phyloP scores from a whole-genome alignment of 441 rosid genomes.

The Gossypium davidsonii region DNA sequence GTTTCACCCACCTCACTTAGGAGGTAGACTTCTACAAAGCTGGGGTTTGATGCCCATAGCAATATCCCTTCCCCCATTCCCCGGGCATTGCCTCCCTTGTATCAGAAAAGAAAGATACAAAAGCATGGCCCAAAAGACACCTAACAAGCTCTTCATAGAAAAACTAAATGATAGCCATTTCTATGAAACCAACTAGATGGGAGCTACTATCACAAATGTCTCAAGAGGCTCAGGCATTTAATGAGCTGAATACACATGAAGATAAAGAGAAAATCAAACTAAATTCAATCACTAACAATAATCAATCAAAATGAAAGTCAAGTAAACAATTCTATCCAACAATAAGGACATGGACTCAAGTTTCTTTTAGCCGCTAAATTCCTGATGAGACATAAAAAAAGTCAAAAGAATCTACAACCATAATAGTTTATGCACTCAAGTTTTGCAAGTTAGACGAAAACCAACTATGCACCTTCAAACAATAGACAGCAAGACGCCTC shows the following conservation, averaged over 20 bases:
- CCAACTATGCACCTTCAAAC: conserved; percentile 65
- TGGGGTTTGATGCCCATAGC: background rate
- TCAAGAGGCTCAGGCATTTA: background rate
- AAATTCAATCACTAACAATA: background rate
- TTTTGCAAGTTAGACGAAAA: conserved; percentile 1
- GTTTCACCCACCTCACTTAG: background rate
- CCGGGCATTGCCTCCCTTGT: background rate
- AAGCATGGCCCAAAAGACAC: background rate
- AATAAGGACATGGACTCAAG: background rate
- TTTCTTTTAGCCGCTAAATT: background rate
- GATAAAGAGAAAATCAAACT: background rate
- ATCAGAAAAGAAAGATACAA: background rate
- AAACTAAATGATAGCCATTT: background rate
- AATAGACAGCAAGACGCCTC: conserved; percentile 97
- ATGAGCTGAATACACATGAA: background rate
- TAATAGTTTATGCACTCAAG: conserved; percentile 1
- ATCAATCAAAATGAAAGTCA: background rate
- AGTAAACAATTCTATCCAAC: background rate
- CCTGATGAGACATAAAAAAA: background rate
- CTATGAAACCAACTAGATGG: background rate
- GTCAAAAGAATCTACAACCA: background rate
- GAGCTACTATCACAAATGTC: background rate
- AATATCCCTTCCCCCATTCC: background rate
- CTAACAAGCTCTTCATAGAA: background rate
- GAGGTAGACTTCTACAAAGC: background rate